Conservation (phyloP, 2,329 filamentous ascomycete genomes). For the Paraconiothyrium brasiliense region DNA sequence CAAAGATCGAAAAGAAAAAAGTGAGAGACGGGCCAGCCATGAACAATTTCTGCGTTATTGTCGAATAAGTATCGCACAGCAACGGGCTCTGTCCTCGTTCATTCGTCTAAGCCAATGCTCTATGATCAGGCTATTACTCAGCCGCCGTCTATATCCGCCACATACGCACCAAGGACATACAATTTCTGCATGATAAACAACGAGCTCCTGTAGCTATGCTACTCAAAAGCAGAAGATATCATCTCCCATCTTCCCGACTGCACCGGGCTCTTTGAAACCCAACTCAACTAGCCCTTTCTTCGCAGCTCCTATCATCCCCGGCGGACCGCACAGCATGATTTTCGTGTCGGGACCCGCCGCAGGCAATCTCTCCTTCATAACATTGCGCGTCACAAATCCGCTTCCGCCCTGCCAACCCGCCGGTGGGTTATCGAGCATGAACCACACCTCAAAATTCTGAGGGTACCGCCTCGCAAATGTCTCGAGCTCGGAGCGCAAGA, state of each 20-base stretch:
- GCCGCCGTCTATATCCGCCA: not conserved
- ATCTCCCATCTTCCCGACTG: conserved; percentile 63
- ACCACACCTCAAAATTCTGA: conserved; percentile 63
- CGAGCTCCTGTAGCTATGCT: not conserved
- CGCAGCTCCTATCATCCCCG: conserved; percentile 66
- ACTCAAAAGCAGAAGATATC: conserved; percentile 65
- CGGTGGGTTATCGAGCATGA: conserved; percentile 57
- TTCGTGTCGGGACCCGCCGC: conserved; percentile 58
- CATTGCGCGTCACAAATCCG: conserved; percentile 51
- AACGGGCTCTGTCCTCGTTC: not conserved
- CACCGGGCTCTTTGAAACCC: conserved; percentile 62
- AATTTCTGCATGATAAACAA: not conserved
- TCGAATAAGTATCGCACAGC: conserved; percentile 51
- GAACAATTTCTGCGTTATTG: conserved; percentile 90
- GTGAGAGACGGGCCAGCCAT: conserved; percentile 76
- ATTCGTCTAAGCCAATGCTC: not conserved
- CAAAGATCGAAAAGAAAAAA: conserved; percentile 74
- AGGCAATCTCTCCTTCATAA: conserved; percentile 63
- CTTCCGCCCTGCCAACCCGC: conserved; percentile 20
- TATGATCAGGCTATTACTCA: not conserved
- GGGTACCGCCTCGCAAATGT: conserved; percentile 61
- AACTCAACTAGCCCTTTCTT: conserved; percentile 58
- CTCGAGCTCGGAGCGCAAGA: conserved; percentile 66
- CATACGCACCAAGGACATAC: not conserved
- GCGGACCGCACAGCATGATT: conserved; percentile 69